Evolutionary conservation across 805 yeast species (phyloP).

Genomic region (Kluyveromyces aestuarii): DNA sequence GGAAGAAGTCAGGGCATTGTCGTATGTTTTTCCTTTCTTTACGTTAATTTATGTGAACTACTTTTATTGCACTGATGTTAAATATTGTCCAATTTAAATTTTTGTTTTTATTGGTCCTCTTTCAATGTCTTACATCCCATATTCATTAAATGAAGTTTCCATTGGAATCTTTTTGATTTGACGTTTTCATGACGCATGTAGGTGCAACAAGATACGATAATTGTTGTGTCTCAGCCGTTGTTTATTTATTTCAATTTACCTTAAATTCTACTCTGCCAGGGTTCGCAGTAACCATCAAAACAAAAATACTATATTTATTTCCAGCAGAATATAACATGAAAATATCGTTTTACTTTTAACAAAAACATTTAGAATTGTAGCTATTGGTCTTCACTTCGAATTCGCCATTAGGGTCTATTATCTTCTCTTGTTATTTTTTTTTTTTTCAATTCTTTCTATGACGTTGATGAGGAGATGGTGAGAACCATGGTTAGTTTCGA

Average conservation of each 20-base stretch:
- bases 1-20: not conserved
- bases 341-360: not conserved
- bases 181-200: not conserved
- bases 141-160: not conserved
- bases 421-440: no score
- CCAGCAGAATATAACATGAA: not conserved
- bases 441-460: no score
- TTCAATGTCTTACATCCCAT: not conserved
- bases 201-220: conserved; percentile 2
- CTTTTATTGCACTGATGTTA: not conserved
- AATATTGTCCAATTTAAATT: no score
- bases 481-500: no score
- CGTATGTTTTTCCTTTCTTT: not conserved
- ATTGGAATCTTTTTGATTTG: not conserved
- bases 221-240: conserved; percentile 2
- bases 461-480: no score
- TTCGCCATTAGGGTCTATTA: no score
- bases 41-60: not conserved
- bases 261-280: not conserved
- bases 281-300: not conserved
- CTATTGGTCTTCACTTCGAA: no score
- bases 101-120: not conserved
- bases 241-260: conserved; percentile 3
- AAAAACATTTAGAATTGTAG: not conserved
- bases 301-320: not conserved